Evolutionary conservation across 106 monocot species (phyloP).

Genomic region (Dendrobium officinale): DNA sequence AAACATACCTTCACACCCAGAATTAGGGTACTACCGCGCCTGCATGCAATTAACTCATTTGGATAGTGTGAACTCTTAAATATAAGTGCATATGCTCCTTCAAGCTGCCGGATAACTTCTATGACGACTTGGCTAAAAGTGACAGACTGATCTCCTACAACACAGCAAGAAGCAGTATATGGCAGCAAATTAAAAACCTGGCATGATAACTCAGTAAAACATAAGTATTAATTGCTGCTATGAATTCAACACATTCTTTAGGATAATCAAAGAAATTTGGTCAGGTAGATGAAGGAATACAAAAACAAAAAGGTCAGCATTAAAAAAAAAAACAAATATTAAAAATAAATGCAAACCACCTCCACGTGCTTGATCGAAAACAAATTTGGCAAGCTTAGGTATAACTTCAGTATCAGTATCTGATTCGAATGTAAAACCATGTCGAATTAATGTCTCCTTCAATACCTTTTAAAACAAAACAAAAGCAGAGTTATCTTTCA

Average conservation of each 20-base stretch:
- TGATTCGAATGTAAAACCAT: constrained; percentile 92
- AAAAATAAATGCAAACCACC: constrained; percentile 28
- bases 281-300: no score
- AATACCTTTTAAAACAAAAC: constrained; percentile 45
- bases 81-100: constrained; percentile 97
- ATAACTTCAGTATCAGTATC: constrained; percentile 99
- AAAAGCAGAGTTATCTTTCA: neutral
- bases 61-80: constrained; percentile 98
- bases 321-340: neutral
- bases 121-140: constrained; percentile 95
- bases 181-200: neutral
- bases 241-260: neutral
- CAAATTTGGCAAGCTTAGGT: constrained; percentile 96
- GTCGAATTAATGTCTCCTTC: constrained; percentile 85
- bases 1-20: constrained; percentile 84
- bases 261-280: neutral
- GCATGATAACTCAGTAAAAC: neutral
- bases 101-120: constrained; percentile 97
- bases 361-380: constrained; percentile 77
- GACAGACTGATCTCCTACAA: constrained; percentile 55
- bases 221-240: neutral
- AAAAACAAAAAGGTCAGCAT: no score
- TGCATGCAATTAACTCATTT: constrained; percentile 95
- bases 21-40: constrained; percentile 80
- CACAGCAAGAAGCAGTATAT: constrained; percentile 8